phyloP scores from a whole-genome alignment of 768 basidiomycete genomes.

The Leucocoprinus leucothites region DNA sequence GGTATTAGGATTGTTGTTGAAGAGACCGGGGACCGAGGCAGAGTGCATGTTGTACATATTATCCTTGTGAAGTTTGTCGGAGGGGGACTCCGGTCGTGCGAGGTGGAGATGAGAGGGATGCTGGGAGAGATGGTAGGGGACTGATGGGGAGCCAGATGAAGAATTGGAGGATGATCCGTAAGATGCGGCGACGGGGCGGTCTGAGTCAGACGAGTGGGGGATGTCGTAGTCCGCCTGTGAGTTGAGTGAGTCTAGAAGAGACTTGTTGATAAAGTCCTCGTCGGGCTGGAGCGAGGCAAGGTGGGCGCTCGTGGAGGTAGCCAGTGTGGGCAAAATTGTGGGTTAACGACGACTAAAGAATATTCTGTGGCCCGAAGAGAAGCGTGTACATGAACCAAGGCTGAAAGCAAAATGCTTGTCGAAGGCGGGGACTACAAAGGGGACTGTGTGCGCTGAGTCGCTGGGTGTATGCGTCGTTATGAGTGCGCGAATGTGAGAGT shows the following conservation, averaged over 20 bases:
- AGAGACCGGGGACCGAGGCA: constrained; percentile 28
- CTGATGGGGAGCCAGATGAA: constrained; percentile 53
- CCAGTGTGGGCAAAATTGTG: constrained; percentile 44
- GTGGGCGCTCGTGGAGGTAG: constrained; percentile 40
- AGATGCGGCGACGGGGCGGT: constrained; percentile 42
- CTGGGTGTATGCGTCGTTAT: constrained; percentile 17
- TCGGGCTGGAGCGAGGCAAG: constrained; percentile 43
- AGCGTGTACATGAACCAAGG: constrained; percentile 31
- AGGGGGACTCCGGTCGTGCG: constrained; percentile 48
- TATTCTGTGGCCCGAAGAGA: constrained; percentile 15
- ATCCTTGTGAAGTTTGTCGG: constrained; percentile 36
- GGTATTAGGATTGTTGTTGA: constrained; percentile 32
- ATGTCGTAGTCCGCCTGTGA: constrained; percentile 82
- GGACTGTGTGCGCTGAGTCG: neutral
- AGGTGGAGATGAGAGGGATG: constrained; percentile 39
- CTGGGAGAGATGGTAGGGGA: constrained; percentile 51
- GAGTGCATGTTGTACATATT: constrained; percentile 29
- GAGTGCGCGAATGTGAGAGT: constrained; percentile 11
- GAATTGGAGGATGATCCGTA: constrained; percentile 51
- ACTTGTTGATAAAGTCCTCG: constrained; percentile 87
- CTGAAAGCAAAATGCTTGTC: constrained; percentile 14
- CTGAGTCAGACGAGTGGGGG: constrained; percentile 47
- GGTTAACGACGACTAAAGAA: constrained; percentile 16
- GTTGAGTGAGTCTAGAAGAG: constrained; percentile 79
- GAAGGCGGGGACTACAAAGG: constrained; percentile 8